Evolutionary conservation across 2,329 filamentous ascomycete species (phyloP), one percentile per base, ranked within the genome.

Genomic region (Nannizziopsis barbatae): DNA sequence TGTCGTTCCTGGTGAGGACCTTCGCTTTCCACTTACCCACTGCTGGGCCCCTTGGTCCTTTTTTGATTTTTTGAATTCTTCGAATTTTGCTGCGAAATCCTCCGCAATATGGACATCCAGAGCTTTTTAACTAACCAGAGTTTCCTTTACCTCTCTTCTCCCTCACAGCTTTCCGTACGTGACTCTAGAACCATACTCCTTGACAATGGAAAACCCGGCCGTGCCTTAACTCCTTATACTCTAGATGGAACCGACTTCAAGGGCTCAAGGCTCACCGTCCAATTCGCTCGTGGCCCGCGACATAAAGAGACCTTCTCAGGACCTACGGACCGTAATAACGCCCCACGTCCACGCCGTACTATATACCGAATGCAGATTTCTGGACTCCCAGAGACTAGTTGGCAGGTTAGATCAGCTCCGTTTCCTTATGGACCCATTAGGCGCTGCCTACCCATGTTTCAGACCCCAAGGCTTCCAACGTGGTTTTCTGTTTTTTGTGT

Each of bases 371-470:
- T 98, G 92, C 84, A 90, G 70, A 93, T 98, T 65, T 85, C 86
- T 75, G 90, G 89, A 75, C 86, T 98, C 71, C 89, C 90, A 67
- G 90, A 96, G 77, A 98, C 92, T 77, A 95, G 89, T 81, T 98
- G 92, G 92, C 92, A 98, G 92, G 92, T 98, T 84, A 92, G 92
- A 56, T 60, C 60, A 64, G 55, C 45, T 56, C 58, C 58, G 58
- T 60, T 62, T 47, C 54, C 49, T 50, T 55, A 51, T 57, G 61
- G 60, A 62, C 55, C 57, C 51, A 47, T 59, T 56, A 59, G 46
- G 37, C 36, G n/a, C 36, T 18, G 30, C 47, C 30, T 37, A 44
- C 37, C 9, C 41, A 35, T 22, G 15, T 51, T 48, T 36, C 51
- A 50, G 35, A 42, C 52, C 35, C 22, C n/a, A 40, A n/a, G 39